A percentile compares a stretch with the other conserved stretches of the same genome.
Evolutionary conservation across 2,329 filamentous ascomycete genomes (phyloP).

Genomic region (Mycosphaerelloides madeirae): DNA sequence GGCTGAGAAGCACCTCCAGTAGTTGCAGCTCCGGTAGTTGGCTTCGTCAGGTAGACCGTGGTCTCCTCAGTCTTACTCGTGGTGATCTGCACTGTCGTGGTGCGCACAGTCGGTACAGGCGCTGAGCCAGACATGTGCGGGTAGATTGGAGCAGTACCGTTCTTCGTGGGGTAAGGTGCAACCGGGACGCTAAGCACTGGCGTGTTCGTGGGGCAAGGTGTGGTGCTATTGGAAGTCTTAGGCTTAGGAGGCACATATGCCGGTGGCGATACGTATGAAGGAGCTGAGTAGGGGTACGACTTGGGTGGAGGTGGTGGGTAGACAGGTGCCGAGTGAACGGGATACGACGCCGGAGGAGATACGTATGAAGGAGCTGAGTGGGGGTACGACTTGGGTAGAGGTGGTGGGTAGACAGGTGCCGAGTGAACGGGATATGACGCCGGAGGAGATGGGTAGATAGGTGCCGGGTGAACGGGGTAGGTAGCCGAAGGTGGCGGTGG

Average conservation of each 20-base stretch:
- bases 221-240: background rate
- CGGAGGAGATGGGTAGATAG: too few relatives aligned
- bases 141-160: background rate
- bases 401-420: too few relatives aligned
- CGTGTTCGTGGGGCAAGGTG: background rate
- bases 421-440: background rate
- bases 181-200: background rate
- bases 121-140: background rate
- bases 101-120: background rate
- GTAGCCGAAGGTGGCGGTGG: too few relatives aligned
- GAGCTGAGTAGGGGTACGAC: background rate
- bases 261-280: background rate
- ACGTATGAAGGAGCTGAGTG: background rate
- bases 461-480: too few relatives aligned
- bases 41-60: slow-evolving; percentile 2
- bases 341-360: too few relatives aligned
- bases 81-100: background rate
- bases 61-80: slow-evolving; percentile 2
- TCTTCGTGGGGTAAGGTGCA: background rate
- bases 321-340: too few relatives aligned
- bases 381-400: background rate
- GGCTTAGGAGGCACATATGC: background rate
- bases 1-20: slow-evolving; percentile 1
- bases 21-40: too few relatives aligned
- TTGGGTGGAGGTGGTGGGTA: background rate